phyloP scores from a whole-genome alignment of 192 early-diverging fungal genomes.

The Umbelopsis vinacea region DNA sequence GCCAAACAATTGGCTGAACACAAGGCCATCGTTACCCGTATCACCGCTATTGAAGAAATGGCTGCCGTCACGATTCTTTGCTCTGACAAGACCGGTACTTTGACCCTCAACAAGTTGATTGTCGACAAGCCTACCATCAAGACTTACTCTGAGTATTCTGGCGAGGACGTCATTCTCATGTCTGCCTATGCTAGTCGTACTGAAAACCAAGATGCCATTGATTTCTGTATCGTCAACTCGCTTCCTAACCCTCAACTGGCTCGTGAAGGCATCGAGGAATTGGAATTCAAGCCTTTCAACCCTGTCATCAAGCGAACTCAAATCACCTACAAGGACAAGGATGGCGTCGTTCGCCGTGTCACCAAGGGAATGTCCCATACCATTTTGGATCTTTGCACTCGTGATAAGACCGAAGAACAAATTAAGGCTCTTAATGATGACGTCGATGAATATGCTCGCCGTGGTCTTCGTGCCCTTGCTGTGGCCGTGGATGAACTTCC shows the following conservation, averaged over 20 bases:
- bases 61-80: slow-evolving; percentile 81
- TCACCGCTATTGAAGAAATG: slow-evolving; percentile 81
- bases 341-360: slow-evolving; percentile 67
- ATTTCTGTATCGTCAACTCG: slow-evolving; percentile 74
- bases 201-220: slow-evolving; percentile 82
- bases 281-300: slow-evolving; percentile 78
- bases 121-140: slow-evolving; percentile 72
- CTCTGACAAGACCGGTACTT: slow-evolving; percentile 95
- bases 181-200: slow-evolving; percentile 77
- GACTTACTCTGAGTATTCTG: slow-evolving; percentile 64
- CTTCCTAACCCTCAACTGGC: slow-evolving; percentile 58
- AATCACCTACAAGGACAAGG: slow-evolving; percentile 66
- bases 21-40: slow-evolving; percentile 80
- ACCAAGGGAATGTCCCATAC: slow-evolving; percentile 80
- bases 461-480: slow-evolving; percentile 77
- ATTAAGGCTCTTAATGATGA: slow-evolving; percentile 54
- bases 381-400: slow-evolving; percentile 72
- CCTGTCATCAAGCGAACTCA: slow-evolving; percentile 80
- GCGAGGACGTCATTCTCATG: slow-evolving; percentile 65
- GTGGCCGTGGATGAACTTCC: slow-evolving; percentile 73
- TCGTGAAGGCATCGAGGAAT: slow-evolving; percentile 66
- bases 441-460: slow-evolving; percentile 69
- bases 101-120: slow-evolving; percentile 84
- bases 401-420: slow-evolving; percentile 64
- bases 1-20: slow-evolving; percentile 80